phyloP scores from a whole-genome alignment of 495 filamentous ascomycete species.

The Xylaria castorea region DNA sequence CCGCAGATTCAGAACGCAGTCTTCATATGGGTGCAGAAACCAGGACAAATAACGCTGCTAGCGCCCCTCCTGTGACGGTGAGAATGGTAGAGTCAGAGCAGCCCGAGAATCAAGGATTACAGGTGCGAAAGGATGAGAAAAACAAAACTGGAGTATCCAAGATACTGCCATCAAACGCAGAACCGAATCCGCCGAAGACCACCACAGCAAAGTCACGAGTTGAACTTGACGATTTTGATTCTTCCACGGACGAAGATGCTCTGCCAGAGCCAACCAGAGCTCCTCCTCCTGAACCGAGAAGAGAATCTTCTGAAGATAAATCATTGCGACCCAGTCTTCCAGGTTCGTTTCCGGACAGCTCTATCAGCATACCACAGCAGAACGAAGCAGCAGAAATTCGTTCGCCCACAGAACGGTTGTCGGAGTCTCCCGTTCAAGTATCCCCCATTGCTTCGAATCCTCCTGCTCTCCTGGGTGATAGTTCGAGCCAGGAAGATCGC shows the following conservation, averaged over 20 bases:
- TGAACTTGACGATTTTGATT: constrained; percentile 61
- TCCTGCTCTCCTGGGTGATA: constrained; percentile 68
- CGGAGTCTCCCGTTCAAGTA: constrained; percentile 80
- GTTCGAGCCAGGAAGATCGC: constrained; percentile 67
- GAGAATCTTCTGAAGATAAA: constrained; percentile 31
- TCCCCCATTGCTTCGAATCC: constrained; percentile 64
- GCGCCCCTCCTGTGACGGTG: constrained; percentile 60
- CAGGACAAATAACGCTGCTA: constrained; percentile 51
- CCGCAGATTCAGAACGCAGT: constrained; percentile 38
- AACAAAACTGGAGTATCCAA: constrained; percentile 40
- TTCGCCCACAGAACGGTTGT: constrained; percentile 56
- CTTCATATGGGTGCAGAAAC: constrained; percentile 43
- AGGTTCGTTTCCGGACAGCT: constrained; percentile 50
- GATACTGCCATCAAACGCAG: constrained; percentile 43
- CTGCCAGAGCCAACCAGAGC: constrained; percentile 36
- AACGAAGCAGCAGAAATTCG: constrained; percentile 36
- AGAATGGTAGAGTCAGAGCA: constrained; percentile 66
- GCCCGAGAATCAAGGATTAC: constrained; percentile 47
- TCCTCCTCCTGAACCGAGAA: constrained; percentile 30
- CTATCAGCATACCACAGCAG: constrained; percentile 38
- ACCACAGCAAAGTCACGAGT: constrained; percentile 56
- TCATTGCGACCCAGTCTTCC: constrained; percentile 32
- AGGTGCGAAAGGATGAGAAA: constrained; percentile 45
- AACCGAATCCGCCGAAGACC: constrained; percentile 57
- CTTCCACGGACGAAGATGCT: constrained; percentile 49